Conservation (phyloP, 2,329 filamentous ascomycete genomes). For the Mariannaea sp. region DNA sequence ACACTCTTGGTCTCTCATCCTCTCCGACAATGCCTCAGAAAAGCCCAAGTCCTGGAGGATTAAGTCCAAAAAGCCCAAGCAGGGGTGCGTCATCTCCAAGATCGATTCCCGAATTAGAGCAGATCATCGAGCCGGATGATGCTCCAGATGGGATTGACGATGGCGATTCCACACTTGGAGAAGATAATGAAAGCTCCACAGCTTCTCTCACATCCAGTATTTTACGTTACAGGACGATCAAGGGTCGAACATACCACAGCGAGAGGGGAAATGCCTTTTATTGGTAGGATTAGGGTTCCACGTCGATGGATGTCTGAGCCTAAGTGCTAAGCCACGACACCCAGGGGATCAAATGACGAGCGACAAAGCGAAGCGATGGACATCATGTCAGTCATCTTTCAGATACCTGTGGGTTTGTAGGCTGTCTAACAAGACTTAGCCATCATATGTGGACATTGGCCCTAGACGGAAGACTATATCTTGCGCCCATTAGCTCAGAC, state of each 20-base stretch:
- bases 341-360: slow-evolving; percentile 38
- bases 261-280: not conserved
- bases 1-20: too few species aligned
- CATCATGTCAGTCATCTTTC: slow-evolving; percentile 29
- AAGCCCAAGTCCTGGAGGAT: not conserved
- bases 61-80: not conserved
- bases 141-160: not conserved
- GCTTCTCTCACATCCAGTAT: not conserved
- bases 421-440: slow-evolving; percentile 1
- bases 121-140: not conserved
- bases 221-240: not conserved
- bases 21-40: not conserved
- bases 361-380: slow-evolving; percentile 41
- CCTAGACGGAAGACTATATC: slow-evolving; percentile 47
- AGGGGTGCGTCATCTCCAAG: not conserved
- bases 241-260: not conserved
- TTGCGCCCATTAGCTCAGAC: slow-evolving; percentile 8
- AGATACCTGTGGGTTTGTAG: not conserved
- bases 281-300: not conserved
- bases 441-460: slow-evolving; percentile 51
- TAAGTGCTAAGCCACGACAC: not conserved
- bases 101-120: not conserved
- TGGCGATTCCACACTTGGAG: not conserved
- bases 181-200: not conserved
- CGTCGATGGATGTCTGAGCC: not conserved